Conservation (phyloP, 2,329 filamentous ascomycete genomes). For the Xylariales sp. region DNA sequence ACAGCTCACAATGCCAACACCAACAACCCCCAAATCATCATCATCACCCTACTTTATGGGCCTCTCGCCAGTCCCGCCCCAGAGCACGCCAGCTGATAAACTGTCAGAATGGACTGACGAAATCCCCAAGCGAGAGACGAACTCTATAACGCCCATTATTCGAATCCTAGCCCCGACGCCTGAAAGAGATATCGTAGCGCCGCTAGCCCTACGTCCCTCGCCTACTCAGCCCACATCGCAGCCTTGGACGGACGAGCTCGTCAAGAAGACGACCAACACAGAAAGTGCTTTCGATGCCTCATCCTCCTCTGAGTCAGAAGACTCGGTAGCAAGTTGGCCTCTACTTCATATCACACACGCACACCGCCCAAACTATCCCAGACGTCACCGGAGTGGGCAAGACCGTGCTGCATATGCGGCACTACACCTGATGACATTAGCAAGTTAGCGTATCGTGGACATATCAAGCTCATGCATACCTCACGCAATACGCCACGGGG, state of each 20-base stretch:
- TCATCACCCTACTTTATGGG: too few species aligned
- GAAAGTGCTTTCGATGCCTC: neutral
- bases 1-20: too few species aligned
- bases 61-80: neutral
- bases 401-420: neutral
- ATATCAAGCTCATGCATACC: neutral
- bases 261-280: neutral
- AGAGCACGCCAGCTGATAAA: neutral
- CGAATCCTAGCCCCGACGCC: constrained; percentile 1
- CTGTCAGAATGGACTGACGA: neutral
- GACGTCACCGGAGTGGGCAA: neutral
- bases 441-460: neutral
- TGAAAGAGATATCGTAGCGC: neutral
- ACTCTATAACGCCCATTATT: neutral
- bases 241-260: constrained; percentile 1
- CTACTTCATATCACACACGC: neutral
- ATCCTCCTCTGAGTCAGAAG: neutral
- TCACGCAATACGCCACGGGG: neutral
- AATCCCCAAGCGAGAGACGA: neutral
- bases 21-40: too few species aligned
- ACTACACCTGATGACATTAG: neutral
- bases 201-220: neutral
- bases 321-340: neutral
- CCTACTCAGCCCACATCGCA: neutral
- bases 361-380: neutral